phyloP scores from a whole-genome alignment of 2,329 filamentous ascomycete genomes.

The Tympanopsis confertula region DNA sequence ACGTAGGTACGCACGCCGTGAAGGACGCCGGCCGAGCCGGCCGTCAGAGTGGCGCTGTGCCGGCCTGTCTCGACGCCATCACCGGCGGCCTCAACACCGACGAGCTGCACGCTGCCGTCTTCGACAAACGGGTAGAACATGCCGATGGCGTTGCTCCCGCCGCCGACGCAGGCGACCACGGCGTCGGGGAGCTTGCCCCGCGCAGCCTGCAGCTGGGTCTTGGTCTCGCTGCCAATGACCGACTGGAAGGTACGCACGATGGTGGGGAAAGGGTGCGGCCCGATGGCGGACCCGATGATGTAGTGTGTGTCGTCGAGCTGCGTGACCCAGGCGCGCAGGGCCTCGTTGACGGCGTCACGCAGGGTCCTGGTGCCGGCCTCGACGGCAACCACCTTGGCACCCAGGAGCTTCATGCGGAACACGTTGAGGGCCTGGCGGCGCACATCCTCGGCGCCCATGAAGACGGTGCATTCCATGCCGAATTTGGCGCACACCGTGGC shows the following conservation, averaged over 20 bases:
- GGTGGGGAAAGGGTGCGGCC: slow-evolving; percentile 92
- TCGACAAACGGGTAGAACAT: slow-evolving; percentile 97
- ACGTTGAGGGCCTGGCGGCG: slow-evolving; percentile 93
- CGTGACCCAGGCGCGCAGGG: slow-evolving; percentile 85
- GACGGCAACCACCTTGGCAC: slow-evolving; percentile 83
- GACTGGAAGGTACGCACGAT: slow-evolving; percentile 97
- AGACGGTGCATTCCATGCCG: slow-evolving; percentile 93
- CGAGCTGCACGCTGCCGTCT: slow-evolving; percentile 72
- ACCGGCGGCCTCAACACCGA: slow-evolving; percentile 90
- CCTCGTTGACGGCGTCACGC: slow-evolving; percentile 87
- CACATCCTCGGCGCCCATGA: slow-evolving; percentile 97
- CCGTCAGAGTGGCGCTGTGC: slow-evolving; percentile 79
- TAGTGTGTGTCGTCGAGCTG: slow-evolving; percentile 91
- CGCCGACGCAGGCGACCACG: slow-evolving; percentile 91
- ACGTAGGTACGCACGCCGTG: slow-evolving; percentile 95
- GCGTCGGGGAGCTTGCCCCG: slow-evolving; percentile 86
- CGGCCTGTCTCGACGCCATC: slow-evolving; percentile 78
- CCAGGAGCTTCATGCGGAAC: slow-evolving; percentile 94
- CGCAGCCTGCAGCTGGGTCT: slow-evolving; percentile 75
- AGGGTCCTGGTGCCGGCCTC: slow-evolving; percentile 79
- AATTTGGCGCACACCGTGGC: slow-evolving; percentile 97
- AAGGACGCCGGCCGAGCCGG: slow-evolving; percentile 80
- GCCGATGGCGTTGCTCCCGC: slow-evolving; percentile 85
- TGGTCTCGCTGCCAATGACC: slow-evolving; percentile 90
- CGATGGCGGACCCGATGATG: slow-evolving; percentile 94